Base-by-base conservation (phyloP, 305 asterid genomes). In the Rubia balearica region DNA sequence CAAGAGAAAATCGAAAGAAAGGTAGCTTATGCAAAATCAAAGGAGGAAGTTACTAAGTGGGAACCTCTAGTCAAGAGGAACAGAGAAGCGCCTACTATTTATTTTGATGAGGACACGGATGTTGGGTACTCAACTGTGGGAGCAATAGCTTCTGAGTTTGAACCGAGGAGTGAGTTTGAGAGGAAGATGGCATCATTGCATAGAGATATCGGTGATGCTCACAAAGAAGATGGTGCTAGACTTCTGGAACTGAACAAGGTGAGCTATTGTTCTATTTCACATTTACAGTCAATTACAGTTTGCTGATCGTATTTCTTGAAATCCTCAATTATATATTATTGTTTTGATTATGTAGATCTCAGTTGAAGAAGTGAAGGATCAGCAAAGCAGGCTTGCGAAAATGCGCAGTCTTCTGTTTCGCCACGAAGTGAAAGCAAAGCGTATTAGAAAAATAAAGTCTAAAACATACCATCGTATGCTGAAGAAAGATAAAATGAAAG, bases 201-300 rank as follows among this genome's bases (percentile, higher is more conserved):
- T 70, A 83, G 71, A 51, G 95, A 89, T 56, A 79, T 94, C 45
- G 92, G 85, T 76, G 97, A 91, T 61, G 97, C 97, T 75, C 92
- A 91, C 81, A 78, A 65, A 62, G 84, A 78, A 55, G 98, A 94
- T 78, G 98, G 97, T 76, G 96, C 96, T 48, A 88, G 87, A 77
- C 95, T 91, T 81, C 95, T 94, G 77, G 97, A 94, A 82, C 77
- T 91, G 73, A 94, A 94, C 80, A 84, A 94, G 96, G 98, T 89
- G 83, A 57, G 71, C 45, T 67, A 42, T 70, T 42, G 7, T 46
- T 62, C 61, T 51, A n/a, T 17, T 38, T 4, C 21, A 49, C 7
- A 6, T 49, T 49, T 61, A 24, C 41, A 9, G 14, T 36, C 41
- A 36, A 69, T 65, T 16, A 43, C 33, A 27, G 40, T 22, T 59